Percentiles rank a stretch among this genome's conserved stretches.
Conservation (phyloP, 805 yeast genomes). For the Maudiozyma serrabonitensis region DNA sequence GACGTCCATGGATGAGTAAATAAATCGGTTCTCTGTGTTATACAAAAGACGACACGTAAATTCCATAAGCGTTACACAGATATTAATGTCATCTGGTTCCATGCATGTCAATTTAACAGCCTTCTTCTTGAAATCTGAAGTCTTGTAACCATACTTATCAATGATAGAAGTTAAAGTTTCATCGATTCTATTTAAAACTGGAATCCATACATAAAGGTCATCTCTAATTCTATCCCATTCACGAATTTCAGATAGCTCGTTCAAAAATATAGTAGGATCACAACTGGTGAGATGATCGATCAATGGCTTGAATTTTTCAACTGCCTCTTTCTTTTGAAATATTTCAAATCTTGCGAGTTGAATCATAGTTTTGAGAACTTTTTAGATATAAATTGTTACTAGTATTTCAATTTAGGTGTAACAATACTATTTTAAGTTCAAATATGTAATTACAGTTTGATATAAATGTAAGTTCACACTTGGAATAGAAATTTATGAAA, state of each 20-base stretch:
- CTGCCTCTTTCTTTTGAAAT: conserved; percentile 37
- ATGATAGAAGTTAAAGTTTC: conserved; percentile 47
- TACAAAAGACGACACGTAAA: conserved; percentile 58
- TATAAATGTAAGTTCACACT: too few species aligned
- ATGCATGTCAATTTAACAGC: conserved; percentile 40
- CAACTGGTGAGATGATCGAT: conserved; percentile 33
- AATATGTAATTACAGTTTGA: too few species aligned
- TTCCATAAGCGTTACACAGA: conserved; percentile 43
- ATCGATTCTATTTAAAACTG: conserved; percentile 69
- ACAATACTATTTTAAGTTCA: too few species aligned
- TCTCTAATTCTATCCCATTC: conserved; percentile 58
- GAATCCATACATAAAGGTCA: conserved; percentile 67
- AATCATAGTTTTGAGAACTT: conserved; percentile 13
- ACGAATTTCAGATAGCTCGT: conserved; percentile 30
- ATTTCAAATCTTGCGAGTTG: conserved; percentile 24
- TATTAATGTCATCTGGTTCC: conserved; percentile 35
- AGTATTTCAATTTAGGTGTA: too few species aligned
- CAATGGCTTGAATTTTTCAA: conserved; percentile 27
- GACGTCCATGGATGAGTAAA: conserved; percentile 58
- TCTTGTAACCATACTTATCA: conserved; percentile 35
- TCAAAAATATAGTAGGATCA: conserved; percentile 33
- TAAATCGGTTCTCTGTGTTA: conserved; percentile 55
- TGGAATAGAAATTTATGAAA: too few species aligned
- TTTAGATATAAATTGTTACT: too few species aligned
- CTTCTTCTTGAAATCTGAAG: conserved; percentile 33